Conservation (phyloP, 306 rosid species). For the Arachis stenosperma region DNA sequence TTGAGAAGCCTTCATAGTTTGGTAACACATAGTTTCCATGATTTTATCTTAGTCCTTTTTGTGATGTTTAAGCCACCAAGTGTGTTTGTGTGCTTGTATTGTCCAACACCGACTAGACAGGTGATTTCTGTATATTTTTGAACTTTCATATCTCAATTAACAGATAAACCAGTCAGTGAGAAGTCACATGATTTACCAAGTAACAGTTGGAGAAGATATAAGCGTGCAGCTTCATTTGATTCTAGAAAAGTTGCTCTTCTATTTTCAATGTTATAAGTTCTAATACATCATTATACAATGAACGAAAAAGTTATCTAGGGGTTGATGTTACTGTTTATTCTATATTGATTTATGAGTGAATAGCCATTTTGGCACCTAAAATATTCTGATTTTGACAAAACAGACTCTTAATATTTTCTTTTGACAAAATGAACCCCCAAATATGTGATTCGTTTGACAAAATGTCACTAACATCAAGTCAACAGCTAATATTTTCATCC, state of each 20-base stretch:
- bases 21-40: background rate
- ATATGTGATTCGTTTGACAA: too few species aligned
- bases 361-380: too few species aligned
- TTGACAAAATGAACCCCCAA: too few species aligned
- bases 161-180: slow-evolving; percentile 73
- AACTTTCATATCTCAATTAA: slow-evolving; percentile 32
- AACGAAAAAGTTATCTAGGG: slow-evolving; percentile 6
- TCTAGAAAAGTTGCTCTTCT: slow-evolving; percentile 88
- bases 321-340: too few species aligned
- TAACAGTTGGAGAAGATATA: slow-evolving; percentile 80
- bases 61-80: slow-evolving; percentile 18
- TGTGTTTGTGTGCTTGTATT: slow-evolving; percentile 17
- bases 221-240: slow-evolving; percentile 75
- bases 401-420: too few species aligned
- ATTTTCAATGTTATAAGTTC: slow-evolving; percentile 85
- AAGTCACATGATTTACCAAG: slow-evolving; percentile 70
- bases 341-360: too few species aligned
- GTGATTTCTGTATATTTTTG: slow-evolving; percentile 23
- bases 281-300: slow-evolving; percentile 1
- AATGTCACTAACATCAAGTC: too few species aligned
- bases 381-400: too few species aligned
- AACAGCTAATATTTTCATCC: slow-evolving; percentile 56
- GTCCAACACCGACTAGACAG: slow-evolving; percentile 21
- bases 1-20: slow-evolving; percentile 29
- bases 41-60: slow-evolving; percentile 4